Base-by-base conservation (phyloP, 140 eudicot genomes). In the Bidens hawaiensis region DNA sequence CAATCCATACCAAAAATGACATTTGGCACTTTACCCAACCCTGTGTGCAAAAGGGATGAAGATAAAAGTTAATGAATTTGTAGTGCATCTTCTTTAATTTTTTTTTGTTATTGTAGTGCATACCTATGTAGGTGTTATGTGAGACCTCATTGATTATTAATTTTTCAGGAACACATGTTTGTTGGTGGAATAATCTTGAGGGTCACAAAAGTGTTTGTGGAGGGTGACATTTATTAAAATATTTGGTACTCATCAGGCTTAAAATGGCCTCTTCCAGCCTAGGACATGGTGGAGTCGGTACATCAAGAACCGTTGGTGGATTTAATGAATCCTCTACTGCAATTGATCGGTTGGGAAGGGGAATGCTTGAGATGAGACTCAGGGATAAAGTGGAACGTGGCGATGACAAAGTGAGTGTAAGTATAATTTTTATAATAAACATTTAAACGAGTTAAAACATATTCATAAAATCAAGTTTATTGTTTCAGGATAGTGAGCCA, bases 331-430 rank as follows among this genome's bases (percentile, higher is more conserved):
- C 98, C 15, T 87, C 98, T 9, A 88, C 84, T 72, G 83, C 95
- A 60, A 85, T 91, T 78, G 98, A 91, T 71, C 83, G 98, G 83
- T 71, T 91, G 70, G 95, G 96, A 8, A 87, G 84, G 63, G 93
- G 88, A 76, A 84, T 91, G 85, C 93, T 71, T 55, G 98, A 88
- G 52, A 79, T 91, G 89, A 80, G 86, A 71, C 65, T 91, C 48
- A 84, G 93, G 73, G 98, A 91, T 74, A 76, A 79, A 65, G 86
- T 63, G 70, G 95, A 81, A 47, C 83, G 75, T 13, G 98, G 87
- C 38, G 91, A 82, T 64, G 98, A 87, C 76, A 82, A 86, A 67
- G 93, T 84, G 55, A 84, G 83, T 52, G 85, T 74, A 48, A 51
- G 25, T 36, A 18, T 2, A 46, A 18, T 50, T 4, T 0, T 46